phyloP scores from a whole-genome alignment of 2,329 filamentous ascomycete genomes.

The Penicillium sp. region DNA sequence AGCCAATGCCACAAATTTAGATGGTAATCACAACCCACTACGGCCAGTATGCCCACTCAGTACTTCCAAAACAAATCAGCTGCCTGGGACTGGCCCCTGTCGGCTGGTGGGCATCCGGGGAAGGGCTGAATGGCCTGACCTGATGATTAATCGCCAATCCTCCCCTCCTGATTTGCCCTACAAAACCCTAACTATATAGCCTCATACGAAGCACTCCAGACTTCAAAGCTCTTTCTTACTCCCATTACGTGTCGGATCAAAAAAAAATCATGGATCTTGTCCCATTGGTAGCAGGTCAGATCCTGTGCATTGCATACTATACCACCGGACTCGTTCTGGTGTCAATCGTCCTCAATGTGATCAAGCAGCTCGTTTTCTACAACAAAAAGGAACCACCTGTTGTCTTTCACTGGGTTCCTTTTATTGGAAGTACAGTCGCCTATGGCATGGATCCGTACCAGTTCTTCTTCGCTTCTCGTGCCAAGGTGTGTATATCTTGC shows the following conservation, averaged over 20 bases:
- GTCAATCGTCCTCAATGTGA: slow-evolving; percentile 64
- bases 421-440: slow-evolving; percentile 38
- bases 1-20: slow-evolving; percentile 1
- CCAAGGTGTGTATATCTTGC: slow-evolving; percentile 51
- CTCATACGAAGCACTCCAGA: background rate
- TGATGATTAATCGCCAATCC: slow-evolving; percentile 16
- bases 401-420: slow-evolving; percentile 70
- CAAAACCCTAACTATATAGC: slow-evolving; percentile 3
- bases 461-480: slow-evolving; percentile 66
- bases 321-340: slow-evolving; percentile 39
- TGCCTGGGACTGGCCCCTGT: slow-evolving; percentile 1
- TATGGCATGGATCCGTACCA: slow-evolving; percentile 56
- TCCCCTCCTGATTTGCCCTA: slow-evolving; percentile 16
- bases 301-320: slow-evolving; percentile 12
- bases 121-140: slow-evolving; percentile 4
- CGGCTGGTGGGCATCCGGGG: slow-evolving; percentile 3
- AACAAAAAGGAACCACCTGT: slow-evolving; percentile 69
- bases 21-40: background rate
- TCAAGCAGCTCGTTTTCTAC: slow-evolving; percentile 64
- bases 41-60: background rate
- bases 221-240: background rate
- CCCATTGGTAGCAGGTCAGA: slow-evolving; percentile 12
- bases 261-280: slow-evolving; percentile 12
- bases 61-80: background rate
- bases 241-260: background rate